Base-by-base conservation (phyloP, 2,329 filamentous ascomycete species). In the Colletotrichum costaricense region DNA sequence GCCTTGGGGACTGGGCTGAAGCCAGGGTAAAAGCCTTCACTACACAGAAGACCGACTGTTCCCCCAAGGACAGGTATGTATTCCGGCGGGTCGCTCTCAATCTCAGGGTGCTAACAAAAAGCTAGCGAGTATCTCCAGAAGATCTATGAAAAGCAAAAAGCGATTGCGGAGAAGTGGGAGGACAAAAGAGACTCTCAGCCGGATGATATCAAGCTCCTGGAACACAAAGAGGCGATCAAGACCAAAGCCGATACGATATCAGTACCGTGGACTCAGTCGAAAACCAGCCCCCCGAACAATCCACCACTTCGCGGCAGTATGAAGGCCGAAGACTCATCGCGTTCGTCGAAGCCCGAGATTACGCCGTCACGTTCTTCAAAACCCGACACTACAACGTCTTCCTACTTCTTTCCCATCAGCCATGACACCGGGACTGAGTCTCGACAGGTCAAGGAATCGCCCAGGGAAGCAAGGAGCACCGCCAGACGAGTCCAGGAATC, bases 181-280 rank as follows among this genome's bases (percentile, higher is more conserved):
- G 26, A n/a, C 28, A 65, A 5, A 22, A 30, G 33, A 14, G n/a
- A 16, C 5, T 2, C 22, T n/a, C 28, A 57, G 35, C 57, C 63
- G 11, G 72, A 63, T 30, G 63, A 73, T 14, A 55, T 67, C 24
- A 56, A 24, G 28, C 52, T 63, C 22, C 49, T 58, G 35, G 52
- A 72, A 54, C 58, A 67, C 22, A 57, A 60, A 9, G 30, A 72
- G 30, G 46, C 49, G 3, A 58, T n/a, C 46, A 72, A 35, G 26
- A 2, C 28, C 22, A 56, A 35, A 6, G 4, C 57, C 9, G 26
- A 19, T 16, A 26, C 12, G 2, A n/a, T 56, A 2, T n/a, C 28
- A 19, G n/a, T n/a, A 11, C 12, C 60, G 33, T 28, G 33, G 22
- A 65, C 9, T 22, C 49, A 5, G n/a, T 26, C 46, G 19, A 55